Base-by-base conservation (phyloP, 208 protist species). In the Vickermania ingenoplastis region DNA sequence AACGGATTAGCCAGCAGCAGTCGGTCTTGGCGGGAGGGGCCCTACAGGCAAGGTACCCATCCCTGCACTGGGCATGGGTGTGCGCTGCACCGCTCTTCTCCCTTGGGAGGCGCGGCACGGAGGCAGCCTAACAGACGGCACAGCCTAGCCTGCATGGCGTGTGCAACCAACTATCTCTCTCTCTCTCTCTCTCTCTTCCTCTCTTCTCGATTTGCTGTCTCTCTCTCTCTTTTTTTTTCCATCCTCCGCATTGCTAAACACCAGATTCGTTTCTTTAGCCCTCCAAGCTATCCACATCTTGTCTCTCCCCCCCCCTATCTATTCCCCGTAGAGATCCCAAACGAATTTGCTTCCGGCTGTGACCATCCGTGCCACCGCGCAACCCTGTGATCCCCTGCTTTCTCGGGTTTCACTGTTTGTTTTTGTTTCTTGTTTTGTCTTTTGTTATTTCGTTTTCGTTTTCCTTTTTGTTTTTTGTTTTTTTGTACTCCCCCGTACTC, bases 181-280 rank as follows among this genome's bases (percentile, higher is more conserved):
- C 23, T 54, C 22, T 51, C 41, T 63, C 63, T 52, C 30, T 45
- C 31, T 57, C 36, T 69, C 53, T 69, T 54, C 1, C 56, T 22
- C 22, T 68, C 41, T 11, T 27, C 55, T 66, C 21, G 21, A 14
- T 29, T 25, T 51, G 14, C 62, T 61, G 45, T 55, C 30, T 11
- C 52, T 63, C 4, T 54, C 48, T 56, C 17, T 30, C 30, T 54
- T 28, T 70, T 52, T 65, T 27, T 70, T 61, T 59, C 45, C 48
- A 29, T 59, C 58, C 17, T 57, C 25, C 17, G 23, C 49, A 36
- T 45, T 45, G 17, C 17, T 45, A n/a, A 45, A 45, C 7, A n/a
- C 17, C 17, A n/a, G 7, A 45, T n/a, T 45, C 17, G 36, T 45
- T 56, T 50, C 7, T 65, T 65, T 53, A 41, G 5, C 29, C 55